A percentile compares a stretch with the other conserved stretches of the same genome.
These are phyloP conservation scores for Exophiala sideris DNA, from an alignment of 2,329 filamentous ascomycete genomes.

Conservation along the genomic window DNA sequence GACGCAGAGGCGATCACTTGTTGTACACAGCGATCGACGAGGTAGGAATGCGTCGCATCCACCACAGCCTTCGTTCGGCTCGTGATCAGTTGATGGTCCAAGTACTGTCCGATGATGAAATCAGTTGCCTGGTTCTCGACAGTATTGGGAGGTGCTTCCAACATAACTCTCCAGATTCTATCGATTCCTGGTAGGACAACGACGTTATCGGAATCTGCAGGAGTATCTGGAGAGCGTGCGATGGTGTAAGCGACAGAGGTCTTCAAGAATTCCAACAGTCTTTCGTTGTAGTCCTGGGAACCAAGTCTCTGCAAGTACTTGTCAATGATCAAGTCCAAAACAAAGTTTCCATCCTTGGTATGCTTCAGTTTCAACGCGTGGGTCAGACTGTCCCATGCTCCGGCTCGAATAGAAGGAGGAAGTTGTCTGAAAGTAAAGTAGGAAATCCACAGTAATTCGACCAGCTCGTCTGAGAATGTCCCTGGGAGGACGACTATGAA, in stretches of 20 bases:
- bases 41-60: constrained; percentile 61
- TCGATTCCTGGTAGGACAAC: constrained; percentile 56
- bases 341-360: constrained; percentile 9
- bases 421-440: constrained; percentile 65
- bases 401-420: constrained; percentile 58
- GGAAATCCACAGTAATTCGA: constrained; percentile 66
- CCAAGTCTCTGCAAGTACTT: constrained; percentile 18
- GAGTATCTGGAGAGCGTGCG: constrained; percentile 9
- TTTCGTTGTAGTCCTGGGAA: constrained; percentile 20
- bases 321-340: constrained; percentile 23
- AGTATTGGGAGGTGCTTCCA: constrained; percentile 62
- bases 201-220: constrained; percentile 41
- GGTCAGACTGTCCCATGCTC: constrained; percentile 68
- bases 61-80: constrained; percentile 45
- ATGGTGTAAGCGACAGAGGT: constrained; percentile 20
- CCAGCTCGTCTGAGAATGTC: constrained; percentile 60
- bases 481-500: constrained; percentile 51
- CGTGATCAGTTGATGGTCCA: constrained; percentile 49
- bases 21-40: constrained; percentile 70
- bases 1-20: constrained; percentile 65
- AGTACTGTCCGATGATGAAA: constrained; percentile 71
- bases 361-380: constrained; percentile 37
- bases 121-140: constrained; percentile 67
- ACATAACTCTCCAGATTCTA: constrained; percentile 77
- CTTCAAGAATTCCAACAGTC: constrained; percentile 22